Evolutionary conservation across 1,139 yeast species (phyloP).

Genomic region (Candida sp.): DNA sequence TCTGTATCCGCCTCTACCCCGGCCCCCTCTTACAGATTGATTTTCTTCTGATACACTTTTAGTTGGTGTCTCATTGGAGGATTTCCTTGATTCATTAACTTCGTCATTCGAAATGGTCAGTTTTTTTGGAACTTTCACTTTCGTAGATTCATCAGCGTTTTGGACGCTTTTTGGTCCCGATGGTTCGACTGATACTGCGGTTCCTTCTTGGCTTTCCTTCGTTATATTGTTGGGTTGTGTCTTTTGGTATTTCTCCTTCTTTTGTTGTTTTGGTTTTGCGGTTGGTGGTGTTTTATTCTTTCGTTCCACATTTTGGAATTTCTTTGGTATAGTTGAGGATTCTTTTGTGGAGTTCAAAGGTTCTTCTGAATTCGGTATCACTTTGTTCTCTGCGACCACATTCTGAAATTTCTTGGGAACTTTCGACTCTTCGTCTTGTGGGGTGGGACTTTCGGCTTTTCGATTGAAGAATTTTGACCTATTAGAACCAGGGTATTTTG

Average conservation of each 20-base stretch:
- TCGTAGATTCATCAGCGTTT: background rate
- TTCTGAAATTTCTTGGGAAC: background rate
- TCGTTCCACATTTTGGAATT: background rate
- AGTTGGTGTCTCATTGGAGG: background rate
- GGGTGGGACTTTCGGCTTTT: background rate
- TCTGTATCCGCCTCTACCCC: conserved; percentile 17
- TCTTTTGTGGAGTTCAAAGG: background rate
- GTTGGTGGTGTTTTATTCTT: background rate
- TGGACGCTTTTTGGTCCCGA: background rate
- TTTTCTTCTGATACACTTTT: conserved; percentile 6
- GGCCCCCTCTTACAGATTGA: conserved; percentile 11
- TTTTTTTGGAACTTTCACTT: conserved; percentile 3
- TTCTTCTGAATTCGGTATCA: background rate
- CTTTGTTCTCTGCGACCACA: background rate
- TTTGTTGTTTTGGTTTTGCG: background rate
- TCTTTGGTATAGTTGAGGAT: background rate
- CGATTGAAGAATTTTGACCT: background rate
- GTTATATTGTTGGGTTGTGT: background rate
- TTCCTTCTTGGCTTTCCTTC: background rate
- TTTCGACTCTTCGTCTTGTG: background rate
- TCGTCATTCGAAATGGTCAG: background rate
- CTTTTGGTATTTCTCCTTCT: background rate
- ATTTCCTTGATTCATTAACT: background rate
- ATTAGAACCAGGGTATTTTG: background rate
- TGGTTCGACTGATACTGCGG: background rate